Percentiles rank a stretch among this genome's conserved stretches.
phyloP scores from a whole-genome alignment of 331 rosid species.

The Rosa hybrid region DNA sequence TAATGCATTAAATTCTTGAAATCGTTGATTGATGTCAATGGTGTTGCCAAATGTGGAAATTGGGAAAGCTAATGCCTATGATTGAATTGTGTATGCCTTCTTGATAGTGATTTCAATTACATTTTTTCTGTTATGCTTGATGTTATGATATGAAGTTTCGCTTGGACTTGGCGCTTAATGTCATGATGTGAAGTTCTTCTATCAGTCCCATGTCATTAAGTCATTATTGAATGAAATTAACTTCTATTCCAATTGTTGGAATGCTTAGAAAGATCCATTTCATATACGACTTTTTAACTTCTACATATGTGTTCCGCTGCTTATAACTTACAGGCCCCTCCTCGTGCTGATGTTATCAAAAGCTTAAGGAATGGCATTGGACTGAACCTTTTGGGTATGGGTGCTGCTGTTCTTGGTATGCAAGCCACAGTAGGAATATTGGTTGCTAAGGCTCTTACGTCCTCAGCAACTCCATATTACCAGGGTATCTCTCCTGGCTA shows the following conservation, averaged over 20 bases:
- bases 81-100: not conserved
- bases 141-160: not conserved
- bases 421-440: slow-evolving; percentile 92
- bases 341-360: slow-evolving; percentile 93
- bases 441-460: slow-evolving; percentile 96
- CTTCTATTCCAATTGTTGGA: not conserved
- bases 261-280: not conserved
- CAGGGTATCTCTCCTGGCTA: slow-evolving; percentile 82
- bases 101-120: not conserved
- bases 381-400: slow-evolving; percentile 86
- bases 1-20: not conserved
- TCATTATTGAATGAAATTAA: not conserved
- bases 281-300: not conserved
- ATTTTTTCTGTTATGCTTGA: not conserved
- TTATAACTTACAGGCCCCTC: slow-evolving; percentile 73
- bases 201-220: not conserved
- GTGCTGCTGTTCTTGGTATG: slow-evolving; percentile 94
- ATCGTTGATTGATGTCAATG: not conserved
- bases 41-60: not conserved
- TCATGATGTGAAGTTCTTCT: slow-evolving; percentile 2
- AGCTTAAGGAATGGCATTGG: slow-evolving; percentile 77
- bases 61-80: not conserved
- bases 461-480: slow-evolving; percentile 81
- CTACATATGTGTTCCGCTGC: slow-evolving; percentile 1
- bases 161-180: not conserved